Evolutionary conservation across 2,329 filamentous ascomycete genomes (phyloP).

Genomic region (Pseudogymnoascus sp.): DNA sequence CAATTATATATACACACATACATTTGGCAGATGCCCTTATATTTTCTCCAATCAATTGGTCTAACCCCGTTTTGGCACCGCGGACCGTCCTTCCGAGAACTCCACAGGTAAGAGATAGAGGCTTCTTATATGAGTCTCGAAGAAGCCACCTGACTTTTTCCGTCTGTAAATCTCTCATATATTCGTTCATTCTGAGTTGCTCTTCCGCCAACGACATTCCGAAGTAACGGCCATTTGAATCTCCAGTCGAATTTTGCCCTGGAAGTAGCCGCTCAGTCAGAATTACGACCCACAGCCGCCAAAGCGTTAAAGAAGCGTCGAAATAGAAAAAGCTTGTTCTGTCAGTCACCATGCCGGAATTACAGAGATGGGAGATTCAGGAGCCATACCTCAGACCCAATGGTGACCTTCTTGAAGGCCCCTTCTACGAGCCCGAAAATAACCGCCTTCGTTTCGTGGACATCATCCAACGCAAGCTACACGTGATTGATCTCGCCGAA

Average conservation of each 20-base stretch:
- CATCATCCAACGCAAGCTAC: slow-evolving; percentile 68
- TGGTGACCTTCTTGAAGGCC: slow-evolving; percentile 64
- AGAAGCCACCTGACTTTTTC: slow-evolving; percentile 6
- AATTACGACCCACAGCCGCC: background rate
- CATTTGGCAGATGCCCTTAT: background rate
- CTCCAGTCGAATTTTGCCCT: background rate
- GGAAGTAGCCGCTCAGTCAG: background rate
- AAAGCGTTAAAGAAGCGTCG: background rate
- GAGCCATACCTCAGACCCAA: slow-evolving; percentile 49
- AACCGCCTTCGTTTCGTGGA: slow-evolving; percentile 71
- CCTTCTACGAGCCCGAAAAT: slow-evolving; percentile 60
- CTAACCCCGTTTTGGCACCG: background rate
- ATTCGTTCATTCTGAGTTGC: background rate
- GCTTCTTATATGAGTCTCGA: slow-evolving; percentile 6
- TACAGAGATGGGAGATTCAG: slow-evolving; percentile 34
- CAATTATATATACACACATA: background rate
- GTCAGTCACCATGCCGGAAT: background rate
- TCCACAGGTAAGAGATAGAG: slow-evolving; percentile 3
- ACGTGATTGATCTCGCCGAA: slow-evolving; percentile 57
- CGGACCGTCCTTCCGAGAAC: slow-evolving; percentile 4
- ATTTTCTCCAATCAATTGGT: background rate
- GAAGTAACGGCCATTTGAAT: background rate
- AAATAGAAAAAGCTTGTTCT: background rate
- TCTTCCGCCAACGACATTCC: background rate
- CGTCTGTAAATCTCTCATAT: background rate